Evolutionary conservation across 176 grass and related monocot genomes (phyloP).

Genomic region (Oryza glaberrima): DNA sequence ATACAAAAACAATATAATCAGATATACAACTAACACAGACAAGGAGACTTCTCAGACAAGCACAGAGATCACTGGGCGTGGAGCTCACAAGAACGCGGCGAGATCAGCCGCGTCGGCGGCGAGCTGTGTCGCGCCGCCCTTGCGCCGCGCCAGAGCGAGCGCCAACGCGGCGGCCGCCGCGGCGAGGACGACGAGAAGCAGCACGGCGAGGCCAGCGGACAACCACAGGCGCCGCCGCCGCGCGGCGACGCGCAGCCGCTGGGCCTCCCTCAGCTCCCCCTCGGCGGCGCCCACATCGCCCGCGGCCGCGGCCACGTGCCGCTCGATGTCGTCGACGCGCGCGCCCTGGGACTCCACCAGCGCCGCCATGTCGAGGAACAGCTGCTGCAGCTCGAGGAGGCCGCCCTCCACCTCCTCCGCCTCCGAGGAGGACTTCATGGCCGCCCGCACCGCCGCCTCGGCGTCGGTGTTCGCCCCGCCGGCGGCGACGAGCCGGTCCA

Average conservation of each 20-base stretch:
- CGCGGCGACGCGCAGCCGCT: slow-evolving; percentile 34
- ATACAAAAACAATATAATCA: too few relatives aligned
- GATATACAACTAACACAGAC: not conserved
- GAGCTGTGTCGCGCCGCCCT: slow-evolving; percentile 15
- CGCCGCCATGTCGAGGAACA: slow-evolving; percentile 84
- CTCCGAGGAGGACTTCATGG: slow-evolving; percentile 43
- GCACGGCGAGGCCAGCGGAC: slow-evolving; percentile 30
- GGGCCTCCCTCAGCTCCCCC: slow-evolving; percentile 51
- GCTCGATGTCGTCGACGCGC: slow-evolving; percentile 62
- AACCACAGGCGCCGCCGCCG: slow-evolving; percentile 48
- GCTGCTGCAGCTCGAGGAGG: slow-evolving; percentile 80
- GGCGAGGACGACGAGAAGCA: slow-evolving; percentile 56
- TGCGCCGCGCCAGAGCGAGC: slow-evolving; percentile 32
- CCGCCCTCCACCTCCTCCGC: slow-evolving; percentile 65
- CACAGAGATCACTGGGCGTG: not conserved
- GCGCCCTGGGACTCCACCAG: slow-evolving; percentile 69
- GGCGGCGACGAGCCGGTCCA: slow-evolving; percentile 51
- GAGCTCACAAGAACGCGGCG: not conserved
- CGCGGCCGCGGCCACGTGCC: slow-evolving; percentile 49
- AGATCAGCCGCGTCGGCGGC: not conserved
- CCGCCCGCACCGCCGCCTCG: slow-evolving; percentile 49
- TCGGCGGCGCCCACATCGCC: slow-evolving; percentile 53
- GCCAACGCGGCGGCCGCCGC: slow-evolving; percentile 43
- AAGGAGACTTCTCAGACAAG: not conserved
- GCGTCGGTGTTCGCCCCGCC: slow-evolving; percentile 31